Evolutionary conservation across 2,329 filamentous ascomycete genomes (phyloP), one percentile per base, ranked within the genome.

Genomic region (Alternaria dauci): DNA sequence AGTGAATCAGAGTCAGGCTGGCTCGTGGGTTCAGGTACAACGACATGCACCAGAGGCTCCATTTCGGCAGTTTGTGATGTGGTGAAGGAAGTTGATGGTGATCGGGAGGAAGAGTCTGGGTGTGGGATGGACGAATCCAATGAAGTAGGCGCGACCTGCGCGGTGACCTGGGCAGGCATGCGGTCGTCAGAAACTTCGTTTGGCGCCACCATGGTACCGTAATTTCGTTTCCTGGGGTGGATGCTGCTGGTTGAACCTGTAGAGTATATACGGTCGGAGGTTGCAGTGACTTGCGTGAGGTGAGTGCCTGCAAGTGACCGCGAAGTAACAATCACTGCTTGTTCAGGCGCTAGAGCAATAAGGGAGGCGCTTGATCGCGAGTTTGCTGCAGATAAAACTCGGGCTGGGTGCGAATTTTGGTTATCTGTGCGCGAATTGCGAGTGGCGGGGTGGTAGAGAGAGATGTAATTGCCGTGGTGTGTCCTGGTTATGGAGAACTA

Each of bases 61-160:
- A 25, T 14, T 11, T 28, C 4, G 20, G 52, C 18, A 11, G 44
- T 18, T 9, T 48, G 36, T 30, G 46, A 38, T 2, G 20, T n/a
- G 23, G 5, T 23, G n/a, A n/a, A 12, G 20, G 28, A 20, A 25
- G 43, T 28, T 18, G 20, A 48, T 28, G 42, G 50, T 18, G 36
- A 14, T 18, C 30, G 28, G n/a, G 32, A 23, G n/a, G n/a, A 23
- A 25, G 52, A 36, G 52, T 38, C 38, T 18, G 20, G 18, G n/a
- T 44, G 44, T 44, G 57, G 42, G 43, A 25, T 23, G 16, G 52
- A 28, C 38, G 43, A 23, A 11, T 32, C 26, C 6, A 32, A 20
- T 51, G 36, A 14, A 55, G 57, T 20, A 55, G 52, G 44, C 46
- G 57, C 57, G 57, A 50, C 52, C 52, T 55, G 28, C 38, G 43